Percentiles rank a stretch among this genome's conserved stretches.
These are phyloP conservation scores for Comarum palustre DNA, from an alignment of 306 rosid genomes.

Conservation along the genomic window DNA sequence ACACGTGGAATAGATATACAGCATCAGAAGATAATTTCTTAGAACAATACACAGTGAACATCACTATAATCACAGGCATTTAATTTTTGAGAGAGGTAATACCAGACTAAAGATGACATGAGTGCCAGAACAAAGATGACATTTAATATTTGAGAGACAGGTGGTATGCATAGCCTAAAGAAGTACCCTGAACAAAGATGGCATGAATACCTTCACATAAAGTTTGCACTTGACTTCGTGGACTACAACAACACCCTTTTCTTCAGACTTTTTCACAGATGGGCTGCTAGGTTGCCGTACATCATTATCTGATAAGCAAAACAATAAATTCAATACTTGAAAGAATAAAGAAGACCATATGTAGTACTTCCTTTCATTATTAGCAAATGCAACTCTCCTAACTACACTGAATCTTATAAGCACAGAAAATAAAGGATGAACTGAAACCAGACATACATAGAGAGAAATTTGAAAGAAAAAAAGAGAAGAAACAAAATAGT, in stretches of 20 bases:
- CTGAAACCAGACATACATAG: constrained; percentile 5
- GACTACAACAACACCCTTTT: constrained; percentile 77
- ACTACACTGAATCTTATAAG: background rate
- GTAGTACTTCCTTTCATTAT: background rate
- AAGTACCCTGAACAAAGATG: background rate
- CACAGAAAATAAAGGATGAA: constrained; percentile 1
- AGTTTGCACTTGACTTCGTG: constrained; percentile 98
- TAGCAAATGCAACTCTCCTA: background rate
- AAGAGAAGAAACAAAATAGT: constrained; percentile 18
- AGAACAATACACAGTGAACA: background rate
- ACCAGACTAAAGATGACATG: background rate
- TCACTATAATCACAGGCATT: background rate
- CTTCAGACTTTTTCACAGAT: constrained; percentile 82
- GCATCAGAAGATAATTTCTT: background rate
- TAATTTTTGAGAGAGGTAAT: background rate
- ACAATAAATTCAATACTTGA: constrained; percentile 12
- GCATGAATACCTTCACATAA: constrained; percentile 60
- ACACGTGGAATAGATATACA: background rate
- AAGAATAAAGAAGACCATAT: constrained; percentile 3
- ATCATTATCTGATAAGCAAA: constrained; percentile 60
- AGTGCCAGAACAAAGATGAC: too few relatives aligned
- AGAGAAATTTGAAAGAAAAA: background rate
- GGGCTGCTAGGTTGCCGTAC: constrained; percentile 91
- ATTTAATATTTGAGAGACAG: background rate
- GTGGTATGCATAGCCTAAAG: background rate